Evolutionary conservation across 805 yeast species (phyloP), one percentile per base, ranked within the genome.

Genomic region (Kluyveromyces siamensis): DNA sequence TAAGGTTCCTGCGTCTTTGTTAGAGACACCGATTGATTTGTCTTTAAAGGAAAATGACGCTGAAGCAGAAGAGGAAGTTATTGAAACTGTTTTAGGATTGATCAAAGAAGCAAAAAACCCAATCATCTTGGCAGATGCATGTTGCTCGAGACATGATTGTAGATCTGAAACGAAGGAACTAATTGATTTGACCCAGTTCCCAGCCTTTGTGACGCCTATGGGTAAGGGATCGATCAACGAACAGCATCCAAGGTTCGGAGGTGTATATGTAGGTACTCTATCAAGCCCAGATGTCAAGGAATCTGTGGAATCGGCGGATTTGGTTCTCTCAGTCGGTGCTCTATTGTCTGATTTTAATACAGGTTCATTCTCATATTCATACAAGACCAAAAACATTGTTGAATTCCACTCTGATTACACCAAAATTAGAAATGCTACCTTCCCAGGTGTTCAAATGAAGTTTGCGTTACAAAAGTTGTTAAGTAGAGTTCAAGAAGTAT

Each of bases 331-430:
- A 35, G 76, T 86, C 57, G 96, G 96, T 68, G 90, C 89, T 46
- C 71, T 87, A 64, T 72, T 87, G 62, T 85, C 93, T 46, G 96
- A 87, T 69, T 87, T 84, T 80, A 87, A 87, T 76, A 87, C 96
- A 45, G 95, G 95, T 64, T 84, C 95, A 18, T 83, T 83, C 74
- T 80, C 88, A 37, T 83, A 83, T 71, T 76, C 83, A 49, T 82
- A 82, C 73, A 76, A 79, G 67, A 83, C 90, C 58, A 80, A 77
- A 68, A 83, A 83, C 71, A 77, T 83, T 60, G 78, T 83, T 55
- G 90, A 83, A 71, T 81, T 83, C 77, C 90, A 83, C 70, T 82
- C 89, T 17, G 85, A 83, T 70, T 74, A 80, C 72, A 79, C 81
- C 63, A 82, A 82, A 71, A 79, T 83, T 65, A 79, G 74, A 65